A percentile compares a stretch with the other conserved stretches of the same genome.
Evolutionary conservation across 2,329 filamentous ascomycete genomes (phyloP).

Genomic region (Aspergillus pseudoterreus): DNA sequence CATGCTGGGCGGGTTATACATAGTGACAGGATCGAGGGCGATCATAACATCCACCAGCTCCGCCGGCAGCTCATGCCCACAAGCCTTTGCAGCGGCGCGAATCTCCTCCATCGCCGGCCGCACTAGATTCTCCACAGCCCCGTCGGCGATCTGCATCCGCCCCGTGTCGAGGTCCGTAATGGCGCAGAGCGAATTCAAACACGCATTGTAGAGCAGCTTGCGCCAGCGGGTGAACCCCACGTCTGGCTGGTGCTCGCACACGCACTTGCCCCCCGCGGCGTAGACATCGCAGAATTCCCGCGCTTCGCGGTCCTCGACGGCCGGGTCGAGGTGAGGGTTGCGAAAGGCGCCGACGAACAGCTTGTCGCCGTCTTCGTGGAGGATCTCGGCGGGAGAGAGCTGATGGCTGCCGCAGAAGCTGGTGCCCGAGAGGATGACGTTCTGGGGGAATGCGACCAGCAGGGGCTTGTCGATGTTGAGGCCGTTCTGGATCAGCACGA

Average conservation of each 20-base stretch:
- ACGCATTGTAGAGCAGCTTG: slow-evolving; percentile 48
- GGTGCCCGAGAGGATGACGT: slow-evolving; percentile 52
- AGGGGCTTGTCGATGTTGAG: slow-evolving; percentile 60
- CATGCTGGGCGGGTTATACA: slow-evolving; percentile 53
- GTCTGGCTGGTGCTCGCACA: slow-evolving; percentile 36
- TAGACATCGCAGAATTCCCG: slow-evolving; percentile 48
- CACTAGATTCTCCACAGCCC: slow-evolving; percentile 47
- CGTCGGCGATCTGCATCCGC: slow-evolving; percentile 45
- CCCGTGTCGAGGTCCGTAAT: slow-evolving; percentile 50
- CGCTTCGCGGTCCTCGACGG: slow-evolving; percentile 27
- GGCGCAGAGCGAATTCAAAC: slow-evolving; percentile 50
- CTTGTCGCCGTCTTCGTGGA: slow-evolving; percentile 51
- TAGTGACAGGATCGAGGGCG: slow-evolving; percentile 43
- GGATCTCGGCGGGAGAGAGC: slow-evolving; percentile 43
- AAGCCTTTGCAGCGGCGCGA: slow-evolving; percentile 26
- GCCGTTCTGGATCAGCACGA: slow-evolving; percentile 60
- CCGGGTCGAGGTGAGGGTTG: slow-evolving; percentile 9
- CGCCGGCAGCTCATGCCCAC: slow-evolving; percentile 7
- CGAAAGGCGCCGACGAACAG: slow-evolving; percentile 51
- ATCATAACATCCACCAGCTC: slow-evolving; percentile 13
- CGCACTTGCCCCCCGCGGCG: slow-evolving; percentile 43
- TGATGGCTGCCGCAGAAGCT: slow-evolving; percentile 52
- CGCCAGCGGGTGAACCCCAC: slow-evolving; percentile 24
- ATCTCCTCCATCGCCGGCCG: slow-evolving; percentile 54
- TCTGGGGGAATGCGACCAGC: slow-evolving; percentile 48